Evolutionary conservation across 2,329 filamentous ascomycete genomes (phyloP).

Genomic region (Diatrype stigma): DNA sequence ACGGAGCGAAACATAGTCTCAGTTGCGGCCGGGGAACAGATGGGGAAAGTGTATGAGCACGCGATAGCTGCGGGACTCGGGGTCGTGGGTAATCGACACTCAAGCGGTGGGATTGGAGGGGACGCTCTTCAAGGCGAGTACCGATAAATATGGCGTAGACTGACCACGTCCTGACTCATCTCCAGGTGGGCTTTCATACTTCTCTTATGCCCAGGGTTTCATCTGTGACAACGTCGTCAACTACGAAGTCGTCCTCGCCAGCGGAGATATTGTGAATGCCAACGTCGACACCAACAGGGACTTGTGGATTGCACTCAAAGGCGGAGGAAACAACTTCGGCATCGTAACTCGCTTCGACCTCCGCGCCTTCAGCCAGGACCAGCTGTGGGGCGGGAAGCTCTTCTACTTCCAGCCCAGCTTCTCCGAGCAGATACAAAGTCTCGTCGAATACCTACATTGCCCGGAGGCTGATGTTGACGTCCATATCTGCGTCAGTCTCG

Average conservation of each 20-base stretch:
- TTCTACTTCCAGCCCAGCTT: constrained; percentile 15
- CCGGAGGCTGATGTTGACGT: constrained; percentile 3
- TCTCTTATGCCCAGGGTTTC: constrained; percentile 10
- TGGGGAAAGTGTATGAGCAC: constrained; percentile 11
- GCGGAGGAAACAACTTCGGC: constrained; percentile 27
- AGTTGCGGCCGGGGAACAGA: constrained; percentile 6
- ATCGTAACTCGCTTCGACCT: constrained; percentile 26
- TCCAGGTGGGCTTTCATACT: constrained; percentile 11
- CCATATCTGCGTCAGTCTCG: constrained; percentile 12
- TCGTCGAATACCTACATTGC: constrained; percentile 7
- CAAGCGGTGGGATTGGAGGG: constrained; percentile 13
- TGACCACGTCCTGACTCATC: constrained; percentile 1
- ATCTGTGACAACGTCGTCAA: constrained; percentile 15
- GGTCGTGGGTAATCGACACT: constrained; percentile 12
- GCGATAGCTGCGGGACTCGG: constrained; percentile 9
- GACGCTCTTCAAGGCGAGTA: constrained; percentile 11
- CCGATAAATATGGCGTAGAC: neutral
- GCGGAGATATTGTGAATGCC: constrained; percentile 31
- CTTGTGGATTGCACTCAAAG: constrained; percentile 23
- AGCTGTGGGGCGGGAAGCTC: constrained; percentile 28
- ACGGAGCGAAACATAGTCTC: constrained; percentile 1
- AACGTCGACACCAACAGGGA: constrained; percentile 26
- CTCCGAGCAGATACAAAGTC: constrained; percentile 8
- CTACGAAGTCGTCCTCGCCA: constrained; percentile 32
- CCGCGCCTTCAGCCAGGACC: constrained; percentile 9